These are phyloP conservation scores for Zoysia pacifica DNA, from an alignment of 176 grass and related monocot genomes.

Conservation along the genomic window DNA sequence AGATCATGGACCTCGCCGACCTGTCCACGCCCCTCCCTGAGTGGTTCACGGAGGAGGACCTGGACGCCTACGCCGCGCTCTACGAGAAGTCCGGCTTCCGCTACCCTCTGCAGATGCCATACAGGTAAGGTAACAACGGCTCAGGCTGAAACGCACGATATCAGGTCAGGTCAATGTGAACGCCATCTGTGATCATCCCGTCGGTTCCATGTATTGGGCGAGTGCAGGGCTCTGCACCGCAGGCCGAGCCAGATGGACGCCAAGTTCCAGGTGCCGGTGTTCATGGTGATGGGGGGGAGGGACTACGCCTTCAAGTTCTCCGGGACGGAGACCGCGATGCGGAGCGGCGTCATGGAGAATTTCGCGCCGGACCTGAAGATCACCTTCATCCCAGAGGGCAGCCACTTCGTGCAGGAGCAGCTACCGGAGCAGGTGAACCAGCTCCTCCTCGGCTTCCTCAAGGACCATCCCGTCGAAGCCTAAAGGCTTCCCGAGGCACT, in stretches of 20 bases:
- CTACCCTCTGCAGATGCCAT: neutral
- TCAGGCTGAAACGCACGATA: neutral
- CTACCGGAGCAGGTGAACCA: conserved; percentile 46
- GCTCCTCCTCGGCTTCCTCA: conserved; percentile 48
- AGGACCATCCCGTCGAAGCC: conserved; percentile 18
- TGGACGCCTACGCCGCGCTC: conserved; percentile 22
- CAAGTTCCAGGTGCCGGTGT: conserved; percentile 52
- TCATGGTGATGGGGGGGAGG: conserved; percentile 54
- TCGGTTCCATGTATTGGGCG: neutral
- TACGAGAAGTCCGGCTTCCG: too few species aligned
- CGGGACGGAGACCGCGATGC: conserved; percentile 25
- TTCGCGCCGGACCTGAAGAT: conserved; percentile 46
- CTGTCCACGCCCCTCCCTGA: conserved; percentile 31
- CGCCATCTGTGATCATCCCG: neutral
- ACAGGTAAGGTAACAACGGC: neutral
- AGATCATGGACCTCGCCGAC: conserved; percentile 54
- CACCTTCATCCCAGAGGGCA: conserved; percentile 42
- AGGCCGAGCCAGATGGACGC: neutral
- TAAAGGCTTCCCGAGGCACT: too few species aligned
- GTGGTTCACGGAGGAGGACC: conserved; percentile 55
- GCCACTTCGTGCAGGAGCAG: conserved; percentile 54
- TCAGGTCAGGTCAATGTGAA: neutral
- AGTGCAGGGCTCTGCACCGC: conserved; percentile 22
- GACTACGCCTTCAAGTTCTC: conserved; percentile 54
- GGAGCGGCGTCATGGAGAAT: conserved; percentile 31